Evolutionary conservation across 345 rosid species (phyloP), one percentile per base, ranked within the genome.

Genomic region (Pistacia atlantica): DNA sequence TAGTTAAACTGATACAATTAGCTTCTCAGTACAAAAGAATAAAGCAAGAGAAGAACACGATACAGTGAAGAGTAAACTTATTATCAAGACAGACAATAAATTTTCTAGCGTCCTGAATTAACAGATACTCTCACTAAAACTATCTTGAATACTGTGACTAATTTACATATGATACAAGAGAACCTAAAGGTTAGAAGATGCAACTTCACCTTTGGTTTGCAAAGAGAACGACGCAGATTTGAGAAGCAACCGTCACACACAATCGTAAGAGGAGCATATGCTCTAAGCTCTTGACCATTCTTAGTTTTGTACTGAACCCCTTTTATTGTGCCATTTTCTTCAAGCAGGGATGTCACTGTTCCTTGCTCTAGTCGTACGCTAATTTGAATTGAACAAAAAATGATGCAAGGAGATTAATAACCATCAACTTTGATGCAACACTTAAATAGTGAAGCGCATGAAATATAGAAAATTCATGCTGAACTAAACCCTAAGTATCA

Each of bases 221-320:
- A 88, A 66, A 88, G 91, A 81, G 87, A 79, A 56, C 88, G 85
- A 8, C 86, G 87, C 71, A 88, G 75, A 74, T 86, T 86, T 18
- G 89, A 86, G 86, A 88, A 88, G 80, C 91, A 88, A 69, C 91
- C 91, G 74, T 88, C 89, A 65, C 91, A 88, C 1, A 88, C 89
- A 62, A 88, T 83, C 12, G 91, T 86, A 56, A 88, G 86, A 65
- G 91, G 87, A 71, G 91, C 88, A 80, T 67, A 84, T 22, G 84
- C 73, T 71, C 71, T 69, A 67, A 67, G 74, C 59, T 80, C 88
- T 81, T 77, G 81, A n/a, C 88, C 85, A 59, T 82, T 72, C 81
- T 86, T 86, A n/a, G 86, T 84, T 84, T 88, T 88, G 86, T 88
- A 83, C 48, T 84, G 81, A 64, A 88, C 87, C 45, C 89, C 89